Conservation (phyloP, 805 yeast species). For the Spathaspora gorwiae region DNA sequence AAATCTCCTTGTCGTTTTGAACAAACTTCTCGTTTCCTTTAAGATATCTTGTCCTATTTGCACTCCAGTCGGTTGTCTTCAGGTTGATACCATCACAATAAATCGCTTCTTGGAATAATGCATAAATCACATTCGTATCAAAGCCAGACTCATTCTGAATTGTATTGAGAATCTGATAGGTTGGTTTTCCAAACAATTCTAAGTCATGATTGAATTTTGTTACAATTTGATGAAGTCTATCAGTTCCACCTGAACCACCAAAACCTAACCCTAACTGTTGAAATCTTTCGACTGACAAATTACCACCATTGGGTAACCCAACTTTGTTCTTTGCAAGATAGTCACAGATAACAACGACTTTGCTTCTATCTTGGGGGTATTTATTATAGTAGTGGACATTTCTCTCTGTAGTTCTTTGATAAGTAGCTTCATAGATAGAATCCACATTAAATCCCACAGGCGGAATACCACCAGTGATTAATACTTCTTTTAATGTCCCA, state of each 20-base stretch:
- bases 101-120: slow-evolving; percentile 56
- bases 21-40: slow-evolving; percentile 24
- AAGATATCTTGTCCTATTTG: slow-evolving; percentile 33
- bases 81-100: slow-evolving; percentile 41
- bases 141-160: slow-evolving; percentile 36
- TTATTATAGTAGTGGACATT: slow-evolving; percentile 44
- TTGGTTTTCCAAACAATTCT: slow-evolving; percentile 26
- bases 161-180: slow-evolving; percentile 30
- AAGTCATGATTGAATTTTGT: slow-evolving; percentile 38
- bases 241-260: slow-evolving; percentile 51
- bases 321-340: slow-evolving; percentile 27
- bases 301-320: slow-evolving; percentile 48
- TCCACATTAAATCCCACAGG: slow-evolving; percentile 44
- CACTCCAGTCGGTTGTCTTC: slow-evolving; percentile 43
- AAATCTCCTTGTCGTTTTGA: slow-evolving; percentile 21
- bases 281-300: slow-evolving; percentile 45
- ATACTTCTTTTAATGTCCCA: slow-evolving; percentile 35
- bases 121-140: slow-evolving; percentile 52
- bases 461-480: slow-evolving; percentile 58
- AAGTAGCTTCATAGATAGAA: slow-evolving; percentile 48
- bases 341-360: slow-evolving; percentile 34
- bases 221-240: slow-evolving; percentile 42
- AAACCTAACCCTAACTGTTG: slow-evolving; percentile 49
- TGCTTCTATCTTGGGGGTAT: slow-evolving; percentile 43
- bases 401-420: slow-evolving; percentile 42